Conservation (phyloP, 148 eudicot species). For the Rhododendron williamsianum region DNA sequence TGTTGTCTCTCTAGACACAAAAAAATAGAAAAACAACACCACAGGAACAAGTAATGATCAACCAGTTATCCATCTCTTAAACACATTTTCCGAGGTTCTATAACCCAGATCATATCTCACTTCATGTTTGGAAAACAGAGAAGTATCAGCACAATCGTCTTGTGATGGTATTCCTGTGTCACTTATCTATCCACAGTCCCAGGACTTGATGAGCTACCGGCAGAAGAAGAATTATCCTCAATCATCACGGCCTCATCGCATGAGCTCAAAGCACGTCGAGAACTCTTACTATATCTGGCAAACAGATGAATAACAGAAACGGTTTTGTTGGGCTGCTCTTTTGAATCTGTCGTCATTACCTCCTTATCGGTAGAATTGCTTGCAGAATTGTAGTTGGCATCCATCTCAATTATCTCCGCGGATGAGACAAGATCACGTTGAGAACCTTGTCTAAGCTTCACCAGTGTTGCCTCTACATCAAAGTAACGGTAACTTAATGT, state of each 20-base stretch:
- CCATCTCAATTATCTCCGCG: conserved; percentile 6
- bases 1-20: not conserved
- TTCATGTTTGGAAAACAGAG: not conserved
- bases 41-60: not conserved
- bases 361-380: not conserved
- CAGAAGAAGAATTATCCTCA: conserved; percentile 20
- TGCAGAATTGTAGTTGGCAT: not conserved
- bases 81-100: not conserved
- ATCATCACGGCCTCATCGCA: not conserved
- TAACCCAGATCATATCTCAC: not conserved
- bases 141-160: not conserved
- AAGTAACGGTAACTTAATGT: not conserved
- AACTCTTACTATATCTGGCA: conserved; percentile 19
- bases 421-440: conserved; percentile 20
- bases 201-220: conserved; percentile 1
- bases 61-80: not conserved
- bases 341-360: conserved; percentile 7
- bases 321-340: conserved; percentile 6
- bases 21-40: not conserved
- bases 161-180: not conserved
- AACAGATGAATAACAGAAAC: conserved; percentile 26
- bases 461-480: conserved; percentile 57
- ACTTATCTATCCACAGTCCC: not conserved
- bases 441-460: conserved; percentile 67
- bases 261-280: conserved; percentile 8